Conservation (phyloP, 2,329 filamentous ascomycete genomes). For the Phialophora tarda region DNA sequence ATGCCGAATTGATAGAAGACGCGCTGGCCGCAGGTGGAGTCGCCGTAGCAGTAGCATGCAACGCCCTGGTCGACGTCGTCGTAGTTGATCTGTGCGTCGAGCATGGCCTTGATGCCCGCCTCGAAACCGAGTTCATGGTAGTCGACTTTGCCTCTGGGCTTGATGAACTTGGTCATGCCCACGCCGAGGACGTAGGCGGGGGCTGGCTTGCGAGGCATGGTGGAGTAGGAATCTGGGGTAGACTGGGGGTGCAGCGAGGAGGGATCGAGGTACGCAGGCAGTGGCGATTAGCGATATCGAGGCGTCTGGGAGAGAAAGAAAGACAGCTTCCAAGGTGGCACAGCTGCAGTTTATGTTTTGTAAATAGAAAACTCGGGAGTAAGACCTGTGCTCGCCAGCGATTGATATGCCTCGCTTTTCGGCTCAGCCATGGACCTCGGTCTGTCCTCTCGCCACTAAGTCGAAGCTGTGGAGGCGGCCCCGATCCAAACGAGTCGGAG, state of each 20-base stretch:
- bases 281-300: not conserved
- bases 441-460: not conserved
- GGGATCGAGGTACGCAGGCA: not conserved
- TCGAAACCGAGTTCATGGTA: slow-evolving; percentile 46
- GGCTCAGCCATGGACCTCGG: not conserved
- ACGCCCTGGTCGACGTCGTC: slow-evolving; percentile 94
- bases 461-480: not conserved
- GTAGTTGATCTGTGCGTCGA: slow-evolving; percentile 88
- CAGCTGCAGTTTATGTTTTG: not conserved
- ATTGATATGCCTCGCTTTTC: not conserved
- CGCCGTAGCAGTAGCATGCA: slow-evolving; percentile 98
- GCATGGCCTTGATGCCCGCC: slow-evolving; percentile 47
- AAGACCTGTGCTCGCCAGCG: too few relatives aligned
- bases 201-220: slow-evolving; percentile 59
- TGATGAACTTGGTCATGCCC: slow-evolving; percentile 98
- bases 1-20: slow-evolving; percentile 99
- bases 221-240: slow-evolving; percentile 41
- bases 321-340: not conserved
- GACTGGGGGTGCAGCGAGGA: slow-evolving; percentile 1
- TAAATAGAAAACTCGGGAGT: not conserved
- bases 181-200: slow-evolving; percentile 90
- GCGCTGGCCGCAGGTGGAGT: slow-evolving; percentile 91
- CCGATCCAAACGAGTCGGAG: too few relatives aligned
- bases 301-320: not conserved
- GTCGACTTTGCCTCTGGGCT: slow-evolving; percentile 44